Base-by-base conservation (phyloP, 495 filamentous ascomycete genomes). In the Tuber aestivum region DNA sequence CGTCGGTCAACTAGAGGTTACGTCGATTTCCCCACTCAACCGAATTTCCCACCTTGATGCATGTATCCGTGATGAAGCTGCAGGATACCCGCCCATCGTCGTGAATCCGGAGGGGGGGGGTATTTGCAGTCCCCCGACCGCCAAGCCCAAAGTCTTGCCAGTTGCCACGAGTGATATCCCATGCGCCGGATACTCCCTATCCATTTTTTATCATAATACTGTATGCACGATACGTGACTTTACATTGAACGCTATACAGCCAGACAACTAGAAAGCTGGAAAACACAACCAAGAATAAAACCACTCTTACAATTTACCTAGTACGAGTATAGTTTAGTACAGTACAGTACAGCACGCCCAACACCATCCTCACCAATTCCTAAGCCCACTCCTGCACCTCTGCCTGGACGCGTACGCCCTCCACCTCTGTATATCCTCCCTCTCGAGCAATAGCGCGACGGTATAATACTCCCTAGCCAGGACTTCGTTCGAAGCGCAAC, bases 401-500 rank as follows among this genome's bases (percentile, higher is more conserved):
- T 82, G 80, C 44, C 78, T 79, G n/a, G 77, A 82, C 56, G 79
- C 73, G 70, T 82, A 82, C 41, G 41, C 85, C 42, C 88, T 90
- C 89, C 91, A 97, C 80, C 84, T 86, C 84, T 85, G 79, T 41
- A 95, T 89, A 87, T 93, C 91, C 78, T 93, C 91, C 83, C 92
- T 87, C 84, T 86, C 89, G 83, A 90, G 75, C 79, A 95, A 84
- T 76, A 85, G 82, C 77, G 93, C 92, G 35, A 95, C 89, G 7
- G 89, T 94, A 85, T 88, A 93, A 83, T 85, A 94, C 83, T 90
- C 85, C 82, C 87, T 86, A 20, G 93, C 93, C 78, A 97, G 84
- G 81, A 93, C 93, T 87, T 97, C 94, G 82, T 95, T 93, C 5
- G 84, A 85, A 21, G 89, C 90, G 80, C 92, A 88, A 45, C 88